Evolutionary conservation across 2,329 filamentous ascomycete genomes (phyloP), one percentile per base, ranked within the genome.

Genomic region (Fonsecaea multimorphosa): DNA sequence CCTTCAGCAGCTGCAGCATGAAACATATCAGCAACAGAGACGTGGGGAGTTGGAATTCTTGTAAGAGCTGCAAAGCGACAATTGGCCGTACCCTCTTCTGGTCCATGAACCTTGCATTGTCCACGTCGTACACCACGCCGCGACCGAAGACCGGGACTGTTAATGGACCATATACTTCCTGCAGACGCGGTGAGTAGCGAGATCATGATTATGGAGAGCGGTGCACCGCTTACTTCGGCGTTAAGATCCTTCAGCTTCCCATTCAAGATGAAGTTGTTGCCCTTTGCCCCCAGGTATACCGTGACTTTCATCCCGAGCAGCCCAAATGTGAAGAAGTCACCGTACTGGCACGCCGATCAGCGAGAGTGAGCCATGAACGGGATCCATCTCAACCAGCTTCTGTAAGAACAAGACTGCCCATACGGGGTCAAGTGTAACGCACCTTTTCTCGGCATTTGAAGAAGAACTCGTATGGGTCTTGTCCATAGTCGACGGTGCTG

Each of bases 401-500:
- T 29, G 46, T 14, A 8, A 14, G 44, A 27, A 27, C 8, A 49
- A 27, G 44, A 12, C 6, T 24, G n/a, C 8, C 11, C 11, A 24
- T 3, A 27, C 19, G 1, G 19, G 40, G 4, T 46, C 40, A 9
- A 19, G 40, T 6, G 40, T 22, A 49, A 70, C 80, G 68, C 74
- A 93, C 91, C 89, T 96, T 96, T 73, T 86, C 84, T 73, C 88
- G 86, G 79, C 88, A 86, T 73, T 84, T 73, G 73, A 85, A 84
- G 77, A 88, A 88, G 79, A 89, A 88, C 65, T 82, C 83, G 78
- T 84, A 88, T 1, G 87, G 74, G 75, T 98, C 92, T 80, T 97
- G 97, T 78, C 94, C 94, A 81, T 98, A 99, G 52, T 87, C 91
- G 73, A 98, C 84, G 66, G 95, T 97, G 82, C 90, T 97, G 70